Evolutionary conservation across 1,284 basidiomycete genomes (phyloP).

Genomic region (Tylopilus sp.): DNA sequence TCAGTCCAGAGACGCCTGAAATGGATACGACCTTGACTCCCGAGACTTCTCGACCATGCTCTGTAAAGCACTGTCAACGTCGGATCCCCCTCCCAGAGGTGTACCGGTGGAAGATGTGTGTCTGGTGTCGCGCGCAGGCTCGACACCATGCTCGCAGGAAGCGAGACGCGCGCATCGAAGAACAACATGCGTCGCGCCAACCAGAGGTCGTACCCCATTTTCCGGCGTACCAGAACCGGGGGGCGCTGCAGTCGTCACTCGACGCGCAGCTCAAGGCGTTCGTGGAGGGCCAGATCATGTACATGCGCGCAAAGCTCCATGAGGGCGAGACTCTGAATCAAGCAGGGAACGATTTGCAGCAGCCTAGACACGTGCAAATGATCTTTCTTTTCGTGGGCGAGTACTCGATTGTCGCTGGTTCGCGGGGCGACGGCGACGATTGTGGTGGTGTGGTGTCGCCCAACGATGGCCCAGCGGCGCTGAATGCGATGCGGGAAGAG

Average conservation of each 20-base stretch:
- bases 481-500: constrained; percentile 20
- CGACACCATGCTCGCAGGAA: constrained; percentile 11
- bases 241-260: constrained; percentile 17
- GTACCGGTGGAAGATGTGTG: constrained; percentile 26
- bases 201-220: constrained; percentile 14
- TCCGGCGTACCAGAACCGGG: constrained; percentile 18
- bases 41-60: constrained; percentile 16
- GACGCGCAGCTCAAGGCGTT: constrained; percentile 20
- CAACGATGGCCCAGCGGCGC: not conserved
- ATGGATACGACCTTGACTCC: not conserved
- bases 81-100: constrained; percentile 9
- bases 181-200: too few species aligned
- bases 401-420: constrained; percentile 46
- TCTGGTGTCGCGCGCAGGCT: constrained; percentile 15
- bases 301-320: constrained; percentile 17
- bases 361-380: constrained; percentile 9
- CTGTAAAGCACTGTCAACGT: constrained; percentile 5
- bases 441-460: not conserved
- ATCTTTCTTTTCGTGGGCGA: constrained; percentile 53
- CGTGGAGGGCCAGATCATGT: constrained; percentile 26
- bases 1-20: constrained; percentile 6
- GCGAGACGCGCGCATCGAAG: not conserved
- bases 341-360: not conserved
- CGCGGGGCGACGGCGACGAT: constrained; percentile 34
- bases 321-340: too few species aligned